Evolutionary conservation across 2,329 filamentous ascomycete species (phyloP).

Genomic region (Fusarium bulbicola): DNA sequence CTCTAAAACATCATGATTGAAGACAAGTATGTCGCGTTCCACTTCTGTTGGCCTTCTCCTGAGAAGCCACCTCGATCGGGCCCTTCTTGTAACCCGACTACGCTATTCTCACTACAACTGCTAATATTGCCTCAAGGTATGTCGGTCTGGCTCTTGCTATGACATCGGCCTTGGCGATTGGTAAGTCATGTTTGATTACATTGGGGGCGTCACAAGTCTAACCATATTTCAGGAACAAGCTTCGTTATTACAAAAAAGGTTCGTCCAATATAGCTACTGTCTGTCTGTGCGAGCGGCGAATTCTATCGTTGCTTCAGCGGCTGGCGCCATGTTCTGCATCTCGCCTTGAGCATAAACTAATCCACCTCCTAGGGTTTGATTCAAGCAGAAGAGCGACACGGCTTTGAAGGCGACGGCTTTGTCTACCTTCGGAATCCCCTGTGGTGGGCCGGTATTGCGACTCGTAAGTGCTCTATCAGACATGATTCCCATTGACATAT

Average conservation of each 20-base stretch:
- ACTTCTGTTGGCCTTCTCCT: conserved; percentile 6
- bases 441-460: conserved; percentile 96
- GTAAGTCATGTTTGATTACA: conserved; percentile 55
- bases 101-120: not conserved
- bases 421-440: conserved; percentile 93
- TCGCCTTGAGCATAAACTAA: conserved; percentile 15
- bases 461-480: conserved; percentile 70
- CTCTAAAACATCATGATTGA: conserved; percentile 47
- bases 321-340: not conserved
- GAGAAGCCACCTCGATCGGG: conserved; percentile 1
- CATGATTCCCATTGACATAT: not conserved
- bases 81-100: conserved; percentile 1
- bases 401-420: conserved; percentile 96
- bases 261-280: conserved; percentile 37
- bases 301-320: not conserved
- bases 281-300: not conserved
- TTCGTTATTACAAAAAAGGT: conserved; percentile 99
- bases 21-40: conserved; percentile 49
- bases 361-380: conserved; percentile 74
- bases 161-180: conserved; percentile 78
- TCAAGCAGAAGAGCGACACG: conserved; percentile 89
- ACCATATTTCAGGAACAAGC: conserved; percentile 74
- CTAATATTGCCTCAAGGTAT: conserved; percentile 63
- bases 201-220: conserved; percentile 17
- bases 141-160: conserved; percentile 80